Evolutionary conservation across 2,329 filamentous ascomycete genomes (phyloP).

Genomic region (Neofusicoccum parvum): DNA sequence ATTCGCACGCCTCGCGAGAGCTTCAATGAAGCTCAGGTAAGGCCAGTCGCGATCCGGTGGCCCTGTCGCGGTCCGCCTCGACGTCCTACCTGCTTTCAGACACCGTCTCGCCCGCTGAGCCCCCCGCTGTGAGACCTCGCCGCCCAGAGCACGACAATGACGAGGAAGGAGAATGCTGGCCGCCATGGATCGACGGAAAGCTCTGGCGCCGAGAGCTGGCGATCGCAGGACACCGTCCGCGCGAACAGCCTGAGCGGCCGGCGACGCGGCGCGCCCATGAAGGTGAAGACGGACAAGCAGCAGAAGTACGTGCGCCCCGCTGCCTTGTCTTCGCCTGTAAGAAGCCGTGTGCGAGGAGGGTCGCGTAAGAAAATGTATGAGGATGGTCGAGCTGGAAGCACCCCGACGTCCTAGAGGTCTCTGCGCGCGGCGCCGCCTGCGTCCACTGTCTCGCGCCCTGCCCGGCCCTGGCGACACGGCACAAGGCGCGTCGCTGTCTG

Average conservation of each 20-base stretch:
- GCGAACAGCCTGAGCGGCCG: conserved; percentile 30
- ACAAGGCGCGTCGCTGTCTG: conserved; percentile 15
- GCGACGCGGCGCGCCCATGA: conserved; percentile 41
- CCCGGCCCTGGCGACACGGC: conserved; percentile 9
- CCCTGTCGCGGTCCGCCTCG: conserved; percentile 21
- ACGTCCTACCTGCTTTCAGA: conserved; percentile 22
- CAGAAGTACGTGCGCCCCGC: conserved; percentile 46
- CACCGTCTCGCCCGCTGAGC: conserved; percentile 20
- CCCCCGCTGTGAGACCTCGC: conserved; percentile 17
- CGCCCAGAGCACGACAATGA: conserved; percentile 51
- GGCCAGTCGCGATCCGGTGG: conserved; percentile 20
- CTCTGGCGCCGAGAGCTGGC: conserved; percentile 67
- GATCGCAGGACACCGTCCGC: conserved; percentile 67
- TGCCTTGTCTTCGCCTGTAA: conserved; percentile 19
- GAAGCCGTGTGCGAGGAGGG: conserved; percentile 8
- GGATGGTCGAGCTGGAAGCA: conserved; percentile 27
- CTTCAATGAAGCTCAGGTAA: conserved; percentile 22
- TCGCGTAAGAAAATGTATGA: conserved; percentile 22
- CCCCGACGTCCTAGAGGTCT: conserved; percentile 11
- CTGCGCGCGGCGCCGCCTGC: conserved; percentile 18
- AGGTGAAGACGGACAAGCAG: conserved; percentile 61
- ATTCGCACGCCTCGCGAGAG: conserved; percentile 13
- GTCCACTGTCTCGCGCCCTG: conserved; percentile 17
- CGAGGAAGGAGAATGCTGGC: conserved; percentile 64
- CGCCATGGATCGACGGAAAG: conserved; percentile 69